Evolutionary conservation across 75 land plant genomes (phyloP).

Genomic region (Picea sitchensis): DNA sequence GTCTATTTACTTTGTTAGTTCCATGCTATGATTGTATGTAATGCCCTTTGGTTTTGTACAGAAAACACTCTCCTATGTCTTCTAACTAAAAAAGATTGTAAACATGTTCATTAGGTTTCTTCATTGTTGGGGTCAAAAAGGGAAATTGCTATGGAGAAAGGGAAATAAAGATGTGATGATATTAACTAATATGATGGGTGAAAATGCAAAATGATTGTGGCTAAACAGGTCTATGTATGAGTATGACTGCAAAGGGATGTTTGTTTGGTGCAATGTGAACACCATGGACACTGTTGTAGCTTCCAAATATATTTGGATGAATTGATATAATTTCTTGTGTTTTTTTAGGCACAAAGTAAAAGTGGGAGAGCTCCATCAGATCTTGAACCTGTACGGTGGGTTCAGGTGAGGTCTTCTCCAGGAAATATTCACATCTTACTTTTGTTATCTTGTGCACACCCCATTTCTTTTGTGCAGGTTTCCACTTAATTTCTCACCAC

Average conservation of each 20-base stretch:
- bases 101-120: background rate
- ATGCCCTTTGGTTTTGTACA: background rate
- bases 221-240: background rate
- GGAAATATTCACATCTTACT: background rate
- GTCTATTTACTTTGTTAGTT: too few relatives aligned
- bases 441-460: background rate
- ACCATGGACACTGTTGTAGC: background rate
- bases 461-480: background rate
- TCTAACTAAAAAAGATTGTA: background rate
- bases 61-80: background rate
- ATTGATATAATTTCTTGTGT: background rate
- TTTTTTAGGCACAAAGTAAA: slow-evolving; percentile 68
- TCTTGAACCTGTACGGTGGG: slow-evolving; percentile 73
- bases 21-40: too few relatives aligned
- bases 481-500: background rate
- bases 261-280: background rate
- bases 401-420: slow-evolving; percentile 46
- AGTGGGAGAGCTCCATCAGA: slow-evolving; percentile 61
- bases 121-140: background rate
- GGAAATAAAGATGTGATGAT: background rate
- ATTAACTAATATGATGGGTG: background rate
- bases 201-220: background rate
- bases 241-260: background rate
- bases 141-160: background rate
- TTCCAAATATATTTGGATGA: background rate